Base-by-base conservation (phyloP, 306 rosid species). In the Castanea sativa region DNA sequence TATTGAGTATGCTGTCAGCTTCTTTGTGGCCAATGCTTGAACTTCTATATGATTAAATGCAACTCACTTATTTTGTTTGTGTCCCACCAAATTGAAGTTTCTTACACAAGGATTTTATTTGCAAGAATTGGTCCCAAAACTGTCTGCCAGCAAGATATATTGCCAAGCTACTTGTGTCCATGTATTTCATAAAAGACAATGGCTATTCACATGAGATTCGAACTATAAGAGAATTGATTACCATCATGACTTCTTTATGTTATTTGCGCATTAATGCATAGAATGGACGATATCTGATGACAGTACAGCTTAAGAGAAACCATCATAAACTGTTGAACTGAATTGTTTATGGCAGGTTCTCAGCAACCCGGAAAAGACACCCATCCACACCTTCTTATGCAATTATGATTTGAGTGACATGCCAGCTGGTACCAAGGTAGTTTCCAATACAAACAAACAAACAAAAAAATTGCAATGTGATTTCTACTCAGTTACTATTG, bases 361-460 rank as follows among this genome's bases (percentile, higher is more conserved):
- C 82, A 93, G 90, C 91, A 93, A 93, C 87, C 98, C 98, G 63
- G 98, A 93, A 81, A 90, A 83, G 85, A 93, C 98, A 56, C 98
- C 98, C 53, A 86, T 90, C 71, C 98, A 93, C 81, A 91, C 93
- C 74, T 93, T 93, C 93, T 81, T 93, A 71, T 91, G 97, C 80
- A 87, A 85, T 73, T 93, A 91, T 63, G 98, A 91, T 87, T 85
- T 93, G 85, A 90, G 88, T 27, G 98, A 93, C 88, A 93, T 93
- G 98, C 95, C 98, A 60, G 84, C 92, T 32, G 98, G 90, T 86
- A 91, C 97, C 83, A 93, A 93, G 95, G 98, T 90, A 83, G 67
- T 72, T 77, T 74, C 12, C 25, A 13, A 63, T 67, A 10, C 1
- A 9, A 58, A 23, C 19, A 45, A 41, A 75, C 49, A 25, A 25